phyloP scores from a whole-genome alignment of 345 rosid genomes.

The Xanthoceras sorbifolium region DNA sequence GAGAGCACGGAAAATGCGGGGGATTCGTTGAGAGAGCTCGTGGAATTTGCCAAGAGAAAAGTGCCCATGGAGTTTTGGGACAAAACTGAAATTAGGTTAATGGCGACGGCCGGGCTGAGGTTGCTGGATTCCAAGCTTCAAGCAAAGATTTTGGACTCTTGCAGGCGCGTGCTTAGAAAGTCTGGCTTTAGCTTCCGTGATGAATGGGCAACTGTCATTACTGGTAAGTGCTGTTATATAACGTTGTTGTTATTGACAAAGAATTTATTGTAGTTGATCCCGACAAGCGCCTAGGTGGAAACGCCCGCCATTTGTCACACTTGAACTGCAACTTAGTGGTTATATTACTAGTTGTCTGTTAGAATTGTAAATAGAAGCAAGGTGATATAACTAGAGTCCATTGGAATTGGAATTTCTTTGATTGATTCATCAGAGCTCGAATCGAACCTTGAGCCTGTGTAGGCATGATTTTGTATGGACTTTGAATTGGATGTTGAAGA shows the following conservation, averaged over 20 bases:
- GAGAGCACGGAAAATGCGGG: conserved; percentile 58
- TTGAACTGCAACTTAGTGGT: no score
- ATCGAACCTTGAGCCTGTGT: no score
- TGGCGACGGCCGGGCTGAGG: conserved; percentile 97
- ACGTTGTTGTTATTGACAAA: neutral
- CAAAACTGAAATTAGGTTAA: conserved; percentile 76
- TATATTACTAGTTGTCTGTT: no score
- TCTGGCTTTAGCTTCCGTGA: conserved; percentile 71
- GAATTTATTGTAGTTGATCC: neutral
- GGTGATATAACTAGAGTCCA: neutral
- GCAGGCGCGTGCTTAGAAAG: conserved; percentile 52
- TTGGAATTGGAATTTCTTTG: no score
- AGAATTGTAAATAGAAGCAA: neutral
- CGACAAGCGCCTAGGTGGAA: no score
- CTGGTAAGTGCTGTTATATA: conserved; percentile 43
- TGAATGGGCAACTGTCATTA: conserved; percentile 82
- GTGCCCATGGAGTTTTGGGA: conserved; percentile 60
- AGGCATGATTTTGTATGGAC: neutral
- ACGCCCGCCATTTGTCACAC: no score
- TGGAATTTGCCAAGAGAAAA: conserved; percentile 61
- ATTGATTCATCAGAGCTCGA: no score
- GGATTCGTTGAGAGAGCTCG: conserved; percentile 53
- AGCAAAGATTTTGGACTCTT: conserved; percentile 53
- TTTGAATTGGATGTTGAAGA: neutral
- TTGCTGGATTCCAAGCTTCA: conserved; percentile 57